Base-by-base conservation (phyloP, 176 grass and related monocot genomes). In the Thinopyrum elongatum region DNA sequence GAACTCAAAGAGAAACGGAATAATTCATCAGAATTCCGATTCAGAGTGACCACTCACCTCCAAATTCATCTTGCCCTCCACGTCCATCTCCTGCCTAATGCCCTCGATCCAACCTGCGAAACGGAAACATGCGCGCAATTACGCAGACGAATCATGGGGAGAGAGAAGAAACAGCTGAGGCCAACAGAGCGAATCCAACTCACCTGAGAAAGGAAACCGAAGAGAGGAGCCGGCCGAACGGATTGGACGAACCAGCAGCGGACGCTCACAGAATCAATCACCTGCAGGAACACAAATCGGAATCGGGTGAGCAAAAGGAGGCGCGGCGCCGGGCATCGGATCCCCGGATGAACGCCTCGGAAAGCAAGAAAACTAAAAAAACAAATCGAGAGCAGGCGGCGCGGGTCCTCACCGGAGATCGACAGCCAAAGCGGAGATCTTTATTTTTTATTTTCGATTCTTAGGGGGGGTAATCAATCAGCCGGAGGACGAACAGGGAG, bases 21-120 rank as follows among this genome's bases (percentile, higher is more conserved):
- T 10, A 74, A 65, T 39, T 67, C 15, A 12, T n/a, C 0, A 9
- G 19, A 80, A 67, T 80, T 73, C 59, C 55, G 29, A 13, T 31
- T 59, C 44, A 21, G n/a, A 76, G 41, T 34, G 16, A n/a, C 72
- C 19, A 57, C 33, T 73, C 16, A 73, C 85, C 69, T 81, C 76
- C 39, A 65, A 87, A 76, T 63, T 85, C 76, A 84, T 80, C 65
- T 71, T 90, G 19, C 8, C 78, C 17, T 80, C 76, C 61, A 91
- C 61, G 33, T 87, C 77, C 77, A 88, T 88, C 62, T 79, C 76
- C 8, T 17, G 28, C 34, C 27, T 58, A 46, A 47, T 42, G 26
- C 70, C 23, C 17, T 66, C 49, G 49, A 91, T 77, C 81, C 61
- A 61, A 70, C 39, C 81, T 85, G 77, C 10, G 23, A 74, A 72